Conservation (phyloP, 83 land plant genomes). For the Picea abies region DNA sequence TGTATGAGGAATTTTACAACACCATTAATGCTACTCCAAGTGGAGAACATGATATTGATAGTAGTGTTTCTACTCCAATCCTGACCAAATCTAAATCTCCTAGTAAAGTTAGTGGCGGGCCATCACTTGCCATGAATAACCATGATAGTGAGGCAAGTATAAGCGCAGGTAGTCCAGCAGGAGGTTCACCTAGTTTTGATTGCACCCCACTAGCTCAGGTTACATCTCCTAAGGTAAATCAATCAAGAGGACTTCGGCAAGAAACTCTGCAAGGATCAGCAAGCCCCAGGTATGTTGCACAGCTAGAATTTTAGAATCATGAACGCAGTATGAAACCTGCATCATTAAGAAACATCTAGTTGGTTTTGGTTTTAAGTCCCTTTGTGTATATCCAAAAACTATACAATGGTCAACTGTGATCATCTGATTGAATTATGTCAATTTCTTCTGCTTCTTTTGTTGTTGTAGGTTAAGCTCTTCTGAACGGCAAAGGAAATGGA, state of each 20-base stretch:
- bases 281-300: conserved; percentile 46
- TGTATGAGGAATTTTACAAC: conserved; percentile 75
- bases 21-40: conserved; percentile 39
- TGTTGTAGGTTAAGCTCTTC: conserved; percentile 40
- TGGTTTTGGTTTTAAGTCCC: too few species aligned
- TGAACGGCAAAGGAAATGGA: conserved; percentile 81
- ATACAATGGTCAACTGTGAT: too few species aligned
- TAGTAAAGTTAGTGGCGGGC: not conserved
- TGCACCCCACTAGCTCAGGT: conserved; percentile 41
- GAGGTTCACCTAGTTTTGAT: conserved; percentile 13
- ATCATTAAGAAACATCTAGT: too few species aligned
- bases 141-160: not conserved
- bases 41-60: conserved; percentile 10
- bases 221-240: conserved; percentile 57
- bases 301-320: too few species aligned
- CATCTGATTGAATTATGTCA: too few species aligned
- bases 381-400: too few species aligned
- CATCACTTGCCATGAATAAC: not conserved
- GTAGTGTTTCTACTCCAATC: conserved; percentile 16
- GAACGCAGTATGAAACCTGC: too few species aligned
- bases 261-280: conserved; percentile 39
- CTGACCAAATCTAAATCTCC: not conserved
- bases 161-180: not conserved
- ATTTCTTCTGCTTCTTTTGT: not conserved
- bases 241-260: conserved; percentile 36